Evolutionary conservation across 2,329 filamentous ascomycete genomes (phyloP).

Genomic region (Westerdykella aurantiaca): DNA sequence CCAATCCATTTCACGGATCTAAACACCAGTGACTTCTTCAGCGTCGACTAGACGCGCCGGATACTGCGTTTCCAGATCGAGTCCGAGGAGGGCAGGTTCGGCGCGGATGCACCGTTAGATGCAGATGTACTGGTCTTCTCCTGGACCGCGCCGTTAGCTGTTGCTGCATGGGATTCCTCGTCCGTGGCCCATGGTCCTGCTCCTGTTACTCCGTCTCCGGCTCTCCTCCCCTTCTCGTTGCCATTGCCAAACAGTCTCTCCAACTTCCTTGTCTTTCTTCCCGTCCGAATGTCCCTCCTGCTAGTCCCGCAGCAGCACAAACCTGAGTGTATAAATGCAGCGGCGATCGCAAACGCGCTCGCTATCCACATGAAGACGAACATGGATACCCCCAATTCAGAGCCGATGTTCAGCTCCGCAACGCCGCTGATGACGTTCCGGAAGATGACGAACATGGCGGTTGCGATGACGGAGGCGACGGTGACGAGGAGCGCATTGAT

Average conservation of each 20-base stretch:
- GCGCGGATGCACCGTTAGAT: too few relatives aligned
- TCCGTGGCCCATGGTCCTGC: neutral
- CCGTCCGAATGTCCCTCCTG: constrained; percentile 48
- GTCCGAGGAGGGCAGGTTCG: too few relatives aligned
- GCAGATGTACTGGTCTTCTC: too few relatives aligned
- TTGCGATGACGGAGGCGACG: constrained; percentile 68
- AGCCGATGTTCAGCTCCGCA: constrained; percentile 69
- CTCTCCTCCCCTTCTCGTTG: constrained; percentile 13
- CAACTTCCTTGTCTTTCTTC: constrained; percentile 40
- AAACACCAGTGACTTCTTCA: too few relatives aligned
- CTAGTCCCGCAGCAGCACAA: constrained; percentile 72
- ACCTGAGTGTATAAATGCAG: constrained; percentile 65
- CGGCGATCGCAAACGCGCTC: constrained; percentile 58
- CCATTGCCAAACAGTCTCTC: too few relatives aligned
- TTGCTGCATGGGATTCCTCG: too few relatives aligned
- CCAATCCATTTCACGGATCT: too few relatives aligned
- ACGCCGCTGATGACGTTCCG: constrained; percentile 66
- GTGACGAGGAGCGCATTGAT: constrained; percentile 61
- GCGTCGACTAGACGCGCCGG: too few relatives aligned
- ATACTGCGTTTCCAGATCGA: too few relatives aligned
- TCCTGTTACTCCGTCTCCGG: neutral
- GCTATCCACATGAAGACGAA: constrained; percentile 88
- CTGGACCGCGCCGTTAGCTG: too few relatives aligned
- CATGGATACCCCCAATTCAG: constrained; percentile 66
- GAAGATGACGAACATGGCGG: constrained; percentile 78